These are phyloP conservation scores for Papiliotrema fonsecae DNA, from an alignment of 1,284 basidiomycete species.

Conservation along the genomic window DNA sequence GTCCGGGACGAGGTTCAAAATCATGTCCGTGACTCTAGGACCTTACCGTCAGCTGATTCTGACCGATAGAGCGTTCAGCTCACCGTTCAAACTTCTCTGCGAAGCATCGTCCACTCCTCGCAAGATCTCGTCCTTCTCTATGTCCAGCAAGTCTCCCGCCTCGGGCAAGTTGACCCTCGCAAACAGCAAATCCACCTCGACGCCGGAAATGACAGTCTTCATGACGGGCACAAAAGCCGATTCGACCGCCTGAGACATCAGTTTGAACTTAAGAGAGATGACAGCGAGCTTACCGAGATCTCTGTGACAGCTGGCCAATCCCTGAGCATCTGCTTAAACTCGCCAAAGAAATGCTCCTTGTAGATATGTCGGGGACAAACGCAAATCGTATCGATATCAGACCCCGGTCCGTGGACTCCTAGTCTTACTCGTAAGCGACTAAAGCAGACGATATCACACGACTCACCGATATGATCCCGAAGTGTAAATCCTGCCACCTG, in stretches of 20 bases:
- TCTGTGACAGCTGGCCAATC: slow-evolving; percentile 82
- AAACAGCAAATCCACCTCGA: slow-evolving; percentile 92
- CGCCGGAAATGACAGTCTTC: slow-evolving; percentile 83
- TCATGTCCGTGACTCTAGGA: slow-evolving; percentile 94
- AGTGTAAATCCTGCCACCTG: slow-evolving; percentile 98
- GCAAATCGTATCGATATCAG: slow-evolving; percentile 98
- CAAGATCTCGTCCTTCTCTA: slow-evolving; percentile 86
- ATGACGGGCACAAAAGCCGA: slow-evolving; percentile 96
- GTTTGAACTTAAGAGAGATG: background rate
- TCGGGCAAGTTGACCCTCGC: slow-evolving; percentile 54
- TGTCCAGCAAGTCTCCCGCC: slow-evolving; percentile 81
- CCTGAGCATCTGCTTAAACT: slow-evolving; percentile 85
- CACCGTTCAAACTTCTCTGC: slow-evolving; percentile 89
- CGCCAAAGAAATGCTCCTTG: slow-evolving; percentile 90
- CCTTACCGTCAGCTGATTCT: slow-evolving; percentile 58
- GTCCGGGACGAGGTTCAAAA: slow-evolving; percentile 90
- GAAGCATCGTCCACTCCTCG: slow-evolving; percentile 92
- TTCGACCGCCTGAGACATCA: slow-evolving; percentile 70
- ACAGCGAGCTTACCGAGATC: slow-evolving; percentile 63
- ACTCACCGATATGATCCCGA: slow-evolving; percentile 83
- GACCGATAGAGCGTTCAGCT: too few species aligned
- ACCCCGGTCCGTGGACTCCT: slow-evolving; percentile 92
- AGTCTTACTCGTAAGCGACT: too few species aligned
- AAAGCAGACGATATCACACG: background rate
- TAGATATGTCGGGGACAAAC: slow-evolving; percentile 95